Percentiles rank a stretch among this genome's conserved stretches.
These are phyloP conservation scores for Suillus subalutaceus DNA, from an alignment of 768 basidiomycete genomes.

Conservation along the genomic window DNA sequence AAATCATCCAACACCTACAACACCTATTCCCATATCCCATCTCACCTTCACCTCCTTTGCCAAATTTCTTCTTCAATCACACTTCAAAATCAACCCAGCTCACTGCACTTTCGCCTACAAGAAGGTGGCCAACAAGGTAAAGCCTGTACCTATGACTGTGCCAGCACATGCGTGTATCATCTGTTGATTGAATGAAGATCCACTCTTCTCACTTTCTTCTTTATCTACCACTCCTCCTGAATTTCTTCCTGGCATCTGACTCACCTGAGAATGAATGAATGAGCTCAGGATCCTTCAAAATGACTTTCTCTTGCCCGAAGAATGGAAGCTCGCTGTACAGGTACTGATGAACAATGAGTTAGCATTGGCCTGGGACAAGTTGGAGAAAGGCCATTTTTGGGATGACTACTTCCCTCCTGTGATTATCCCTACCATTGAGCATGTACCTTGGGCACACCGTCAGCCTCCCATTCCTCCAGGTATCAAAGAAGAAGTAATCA, in stretches of 20 bases:
- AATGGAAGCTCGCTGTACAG: slow-evolving; percentile 13
- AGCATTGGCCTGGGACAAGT: slow-evolving; percentile 42
- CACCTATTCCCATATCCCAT: background rate
- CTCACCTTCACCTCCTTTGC: background rate
- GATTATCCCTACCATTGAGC: slow-evolving; percentile 34
- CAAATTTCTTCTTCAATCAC: background rate
- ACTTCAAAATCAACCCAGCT: background rate
- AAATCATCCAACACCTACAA: too few species aligned
- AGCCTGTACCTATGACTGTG: background rate
- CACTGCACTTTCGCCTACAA: slow-evolving; percentile 29
- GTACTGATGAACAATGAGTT: slow-evolving; percentile 34
- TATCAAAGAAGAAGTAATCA: slow-evolving; percentile 24
- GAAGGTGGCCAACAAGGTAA: slow-evolving; percentile 28
- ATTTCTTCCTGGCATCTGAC: background rate
- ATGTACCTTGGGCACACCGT: slow-evolving; percentile 34
- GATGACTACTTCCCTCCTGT: slow-evolving; percentile 35
- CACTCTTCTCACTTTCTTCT: too few species aligned
- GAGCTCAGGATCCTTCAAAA: background rate
- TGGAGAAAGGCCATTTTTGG: slow-evolving; percentile 34
- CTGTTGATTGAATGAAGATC: slow-evolving; percentile 33
- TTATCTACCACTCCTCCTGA: too few species aligned
- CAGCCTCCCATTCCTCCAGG: slow-evolving; percentile 35
- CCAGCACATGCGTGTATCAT: slow-evolving; percentile 37
- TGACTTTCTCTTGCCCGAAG: slow-evolving; percentile 6
- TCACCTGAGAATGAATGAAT: background rate